Evolutionary conservation across 768 basidiomycete species (phyloP), one percentile per base, ranked within the genome.

Genomic region (Suillus plorans): DNA sequence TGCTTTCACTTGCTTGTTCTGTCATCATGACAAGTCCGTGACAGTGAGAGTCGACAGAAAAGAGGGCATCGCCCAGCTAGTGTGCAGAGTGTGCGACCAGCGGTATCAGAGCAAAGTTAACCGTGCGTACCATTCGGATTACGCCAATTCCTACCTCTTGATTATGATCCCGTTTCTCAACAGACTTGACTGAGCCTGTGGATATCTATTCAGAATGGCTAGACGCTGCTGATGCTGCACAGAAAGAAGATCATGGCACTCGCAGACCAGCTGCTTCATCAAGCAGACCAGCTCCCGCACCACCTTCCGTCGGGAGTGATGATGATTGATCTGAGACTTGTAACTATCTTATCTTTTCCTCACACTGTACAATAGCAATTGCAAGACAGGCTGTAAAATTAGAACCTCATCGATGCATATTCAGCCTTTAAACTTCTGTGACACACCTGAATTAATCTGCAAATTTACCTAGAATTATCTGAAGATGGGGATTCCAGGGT

Each of bases 181-280:
- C 73, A 95, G 93, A 95, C 74, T 81, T 95, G 61, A 93, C 92
- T 1, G 93, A 94, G 69, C 86, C 93, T 18, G 87, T 95, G 63
- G 93, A 95, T 75, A 91, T 95, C 37, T 95, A 94, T 74, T 93
- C 92, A 8, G 91, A 93, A 73, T 95, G 93, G 93, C 92, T 94
- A 67, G 92, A 94, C 73, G 92, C 92, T 58, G 90, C 91, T 7
- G 92, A 94, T 73, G 89, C 90, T 10, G 92, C 91, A 41, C 89
- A 92, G 73, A 84, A 80, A 64, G 86, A 89, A 58, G 85, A 84
- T 20, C 81, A 82, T 5, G 71, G 79, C 31, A 73, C 79, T 41
- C 85, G 86, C 45, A 85, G 88, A 50, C 82, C 85, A 3, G 78
- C 82, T 9, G 73, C 75, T 42, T 82, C 81, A 34, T 92, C 91